Base-by-base conservation (phyloP, 345 rosid species). In the Salix exigua region DNA sequence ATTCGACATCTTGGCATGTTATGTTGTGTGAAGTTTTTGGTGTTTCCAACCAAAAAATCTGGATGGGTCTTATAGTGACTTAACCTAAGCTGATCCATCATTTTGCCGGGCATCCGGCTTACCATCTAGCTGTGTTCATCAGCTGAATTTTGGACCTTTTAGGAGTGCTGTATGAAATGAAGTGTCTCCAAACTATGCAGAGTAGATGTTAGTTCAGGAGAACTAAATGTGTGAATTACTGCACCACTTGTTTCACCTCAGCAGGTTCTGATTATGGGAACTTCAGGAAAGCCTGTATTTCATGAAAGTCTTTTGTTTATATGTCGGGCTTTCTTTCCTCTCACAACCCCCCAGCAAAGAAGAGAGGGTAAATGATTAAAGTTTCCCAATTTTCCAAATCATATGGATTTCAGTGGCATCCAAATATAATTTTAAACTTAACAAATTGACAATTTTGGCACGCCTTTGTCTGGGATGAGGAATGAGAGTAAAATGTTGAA, bases 261-360 rank as follows among this genome's bases (percentile, higher is more conserved):
- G 25, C 38, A 35, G 9, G 63, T 31, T 14, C 26, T 75, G 53
- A 67, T 51, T 17, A 18, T 66, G 68, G 53, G 33, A 53, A 50
- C 33, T 25, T 14, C 10, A 11, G 7, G 55, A 66, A 64, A 26
- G 13, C n/a, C 33, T 7, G 73, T 68, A 37, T 75, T 19, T 46
- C 28, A 21, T 61, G 11, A 3, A 68, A 37, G 33, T 30, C 37
- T 33, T 33, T 33, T 33, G 37, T 74, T 28, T 13, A 37, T 31
- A 51, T 42, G 64, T 79, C 65, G 68, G n/a, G 18, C 25, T 73
- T 66, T 67, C 70, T 79, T 38, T 70, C 75, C 50, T 64, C 28
- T 50, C 68, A 40, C 35, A 30, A 26, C 37, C 12, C 37, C 12
- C 58, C 60, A 23, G 30, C 25, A 17, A 75, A 75, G 33, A 42